phyloP scores from a whole-genome alignment of 352 stramenopile species.

The Phytophthora foliorum region DNA sequence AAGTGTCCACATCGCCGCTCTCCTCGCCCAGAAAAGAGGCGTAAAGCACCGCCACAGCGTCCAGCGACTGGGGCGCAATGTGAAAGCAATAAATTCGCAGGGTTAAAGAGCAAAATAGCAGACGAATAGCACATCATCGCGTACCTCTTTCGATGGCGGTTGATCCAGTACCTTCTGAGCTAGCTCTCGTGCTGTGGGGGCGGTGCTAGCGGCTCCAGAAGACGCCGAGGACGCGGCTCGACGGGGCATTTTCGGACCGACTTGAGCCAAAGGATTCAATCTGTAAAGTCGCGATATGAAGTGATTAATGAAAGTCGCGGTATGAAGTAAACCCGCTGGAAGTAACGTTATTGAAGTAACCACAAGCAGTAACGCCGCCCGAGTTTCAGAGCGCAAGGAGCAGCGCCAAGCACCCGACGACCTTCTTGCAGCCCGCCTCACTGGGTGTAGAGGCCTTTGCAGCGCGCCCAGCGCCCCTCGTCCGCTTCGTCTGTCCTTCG shows the following conservation, averaged over 20 bases:
- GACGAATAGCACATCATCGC: background rate
- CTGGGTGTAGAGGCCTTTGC: conserved; percentile 6
- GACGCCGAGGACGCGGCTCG: conserved; percentile 10
- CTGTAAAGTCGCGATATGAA: conserved; percentile 5
- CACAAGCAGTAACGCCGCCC: background rate
- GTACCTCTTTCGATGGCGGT: conserved; percentile 44
- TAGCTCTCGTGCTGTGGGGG: conserved; percentile 15
- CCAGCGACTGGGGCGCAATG: conserved; percentile 29
- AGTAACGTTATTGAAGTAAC: conserved; percentile 6
- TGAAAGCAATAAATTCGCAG: conserved; percentile 3
- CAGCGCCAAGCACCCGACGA: conserved; percentile 13
- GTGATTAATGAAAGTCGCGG: no score
- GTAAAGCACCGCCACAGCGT: conserved; percentile 51
- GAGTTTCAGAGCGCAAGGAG: conserved; percentile 6
- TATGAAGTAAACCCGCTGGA: background rate
- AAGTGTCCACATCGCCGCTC: conserved; percentile 28
- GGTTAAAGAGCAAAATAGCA: conserved; percentile 5
- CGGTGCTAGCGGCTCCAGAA: conserved; percentile 6
- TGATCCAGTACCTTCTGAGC: conserved; percentile 21
- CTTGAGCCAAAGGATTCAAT: conserved; percentile 5
- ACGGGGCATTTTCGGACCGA: conserved; percentile 31
- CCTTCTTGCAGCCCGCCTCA: background rate
- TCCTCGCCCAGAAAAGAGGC: conserved; percentile 32
- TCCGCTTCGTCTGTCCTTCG: conserved; percentile 4
- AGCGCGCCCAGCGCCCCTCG: background rate